Evolutionary conservation across 495 filamentous ascomycete species (phyloP), one percentile per base, ranked within the genome.

Genomic region (Aspergillus baeticus): DNA sequence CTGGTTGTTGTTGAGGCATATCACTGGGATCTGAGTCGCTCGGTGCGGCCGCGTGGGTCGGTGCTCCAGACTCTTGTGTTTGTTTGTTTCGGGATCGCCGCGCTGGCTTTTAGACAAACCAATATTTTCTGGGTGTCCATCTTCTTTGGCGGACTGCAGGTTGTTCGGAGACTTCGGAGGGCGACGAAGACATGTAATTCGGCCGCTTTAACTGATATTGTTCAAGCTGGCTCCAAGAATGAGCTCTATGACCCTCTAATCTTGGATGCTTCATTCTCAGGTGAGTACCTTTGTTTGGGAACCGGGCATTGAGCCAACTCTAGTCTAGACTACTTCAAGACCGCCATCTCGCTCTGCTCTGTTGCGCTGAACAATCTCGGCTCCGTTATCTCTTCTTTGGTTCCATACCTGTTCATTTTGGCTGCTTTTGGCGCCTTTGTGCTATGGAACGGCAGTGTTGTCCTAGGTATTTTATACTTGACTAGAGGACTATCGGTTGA

Each of bases 121-220:
- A 98, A 98, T 64, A 88, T 98, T 56, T 92, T 98, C 68, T 98
- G 94, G 94, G 88, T 92, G 2, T 84, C 89, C 1, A 73, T 92
- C 0, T 97, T 94, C 66, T 81, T 96, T 54, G 91, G 91, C 54
- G 91, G 86, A 14, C 59, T 93, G 22, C 85, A 90, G 54, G 77
- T 82, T 13, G 79, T 90, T 46, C 81, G 64, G 60, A 71, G 52
- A 20, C 59, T 77, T 41, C 64, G 64, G 15, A 46, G 63, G 23
- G 63, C 62, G 33, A 64, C 71, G 6, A 68, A 67, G 37, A 21
- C 50, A 6, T 71, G 64, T 21, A 33, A 48, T 18, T 60, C 65
- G 7, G 62, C 67, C 13, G 56, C 57, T n/a, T 14, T 69, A 7
- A 47, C 51, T 10, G 63, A 67, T 18, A 64, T 76, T 49, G 60